Conservation (phyloP, 2,329 filamentous ascomycete genomes). For the Neonectria magnoliae region DNA sequence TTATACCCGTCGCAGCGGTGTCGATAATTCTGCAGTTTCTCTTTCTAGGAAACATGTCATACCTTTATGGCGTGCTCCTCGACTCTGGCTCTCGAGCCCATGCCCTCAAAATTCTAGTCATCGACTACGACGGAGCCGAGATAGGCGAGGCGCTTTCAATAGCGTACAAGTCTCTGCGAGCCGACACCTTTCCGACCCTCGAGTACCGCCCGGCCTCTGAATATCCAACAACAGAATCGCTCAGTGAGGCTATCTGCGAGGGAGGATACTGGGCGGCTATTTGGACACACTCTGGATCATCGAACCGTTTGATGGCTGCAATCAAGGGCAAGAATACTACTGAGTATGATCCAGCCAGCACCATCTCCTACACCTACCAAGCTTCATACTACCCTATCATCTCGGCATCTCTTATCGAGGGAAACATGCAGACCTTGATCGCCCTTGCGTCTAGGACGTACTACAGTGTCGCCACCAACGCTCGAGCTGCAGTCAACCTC, state of each 20-base stretch:
- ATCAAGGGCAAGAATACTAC: constrained; percentile 38
- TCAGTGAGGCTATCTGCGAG: constrained; percentile 49
- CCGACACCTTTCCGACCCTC: constrained; percentile 46
- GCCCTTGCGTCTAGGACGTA: constrained; percentile 37
- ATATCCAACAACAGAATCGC: constrained; percentile 40
- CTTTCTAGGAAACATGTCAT: constrained; percentile 42
- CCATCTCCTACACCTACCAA: constrained; percentile 50
- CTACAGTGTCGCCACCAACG: constrained; percentile 39
- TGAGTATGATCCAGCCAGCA: constrained; percentile 46
- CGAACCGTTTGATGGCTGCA: constrained; percentile 43
- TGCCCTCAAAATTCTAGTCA: constrained; percentile 42
- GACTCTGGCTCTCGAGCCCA: constrained; percentile 35
- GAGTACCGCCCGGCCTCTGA: constrained; percentile 38
- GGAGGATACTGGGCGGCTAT: constrained; percentile 51
- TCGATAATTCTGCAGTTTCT: constrained; percentile 30
- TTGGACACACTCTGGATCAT: constrained; percentile 46
- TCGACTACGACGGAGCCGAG: constrained; percentile 47
- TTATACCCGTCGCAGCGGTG: constrained; percentile 30
- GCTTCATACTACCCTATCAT: constrained; percentile 49
- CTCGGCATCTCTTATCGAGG: constrained; percentile 40
- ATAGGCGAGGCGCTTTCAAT: constrained; percentile 46
- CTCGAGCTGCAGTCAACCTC: constrained; percentile 34
- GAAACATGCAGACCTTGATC: constrained; percentile 44
- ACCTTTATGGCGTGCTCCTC: constrained; percentile 48
- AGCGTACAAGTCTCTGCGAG: constrained; percentile 47